These are phyloP conservation scores for Capniomyces stellatus DNA, from an alignment of 371 early-diverging fungal species.

Conservation along the genomic window DNA sequence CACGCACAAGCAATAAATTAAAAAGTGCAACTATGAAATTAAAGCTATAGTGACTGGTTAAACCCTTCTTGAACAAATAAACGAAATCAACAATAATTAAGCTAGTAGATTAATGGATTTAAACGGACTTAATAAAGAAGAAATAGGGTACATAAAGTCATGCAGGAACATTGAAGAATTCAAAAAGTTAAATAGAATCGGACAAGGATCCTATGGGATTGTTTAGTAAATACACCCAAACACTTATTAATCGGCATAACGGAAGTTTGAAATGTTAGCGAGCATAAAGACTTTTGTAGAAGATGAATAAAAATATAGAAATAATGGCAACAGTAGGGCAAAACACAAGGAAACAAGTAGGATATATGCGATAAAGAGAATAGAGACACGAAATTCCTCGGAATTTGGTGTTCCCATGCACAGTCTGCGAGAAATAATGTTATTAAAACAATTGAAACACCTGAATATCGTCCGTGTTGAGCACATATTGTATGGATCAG, in stretches of 20 bases:
- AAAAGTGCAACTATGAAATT: no score
- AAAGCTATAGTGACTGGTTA: no score
- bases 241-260: no score
- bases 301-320: no score
- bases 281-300: no score
- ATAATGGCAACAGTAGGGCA: constrained; percentile 39
- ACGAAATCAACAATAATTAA: no score
- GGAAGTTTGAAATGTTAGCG: no score
- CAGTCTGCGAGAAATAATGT: constrained; percentile 74
- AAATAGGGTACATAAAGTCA: no score
- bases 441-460: constrained; percentile 63
- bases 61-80: no score
- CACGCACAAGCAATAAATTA: no score
- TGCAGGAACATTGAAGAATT: constrained; percentile 44
- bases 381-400: constrained; percentile 60
- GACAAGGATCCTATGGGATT: constrained; percentile 66
- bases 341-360: constrained; percentile 31
- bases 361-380: constrained; percentile 74
- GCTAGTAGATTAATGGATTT: no score
- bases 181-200: constrained; percentile 40
- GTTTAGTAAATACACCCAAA: constrained; percentile 40
- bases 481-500: constrained; percentile 46
- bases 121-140: no score
- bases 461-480: constrained; percentile 66
- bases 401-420: constrained; percentile 47